Conservation (phyloP, 495 filamentous ascomycete species). For the Usnea hakonensis region DNA sequence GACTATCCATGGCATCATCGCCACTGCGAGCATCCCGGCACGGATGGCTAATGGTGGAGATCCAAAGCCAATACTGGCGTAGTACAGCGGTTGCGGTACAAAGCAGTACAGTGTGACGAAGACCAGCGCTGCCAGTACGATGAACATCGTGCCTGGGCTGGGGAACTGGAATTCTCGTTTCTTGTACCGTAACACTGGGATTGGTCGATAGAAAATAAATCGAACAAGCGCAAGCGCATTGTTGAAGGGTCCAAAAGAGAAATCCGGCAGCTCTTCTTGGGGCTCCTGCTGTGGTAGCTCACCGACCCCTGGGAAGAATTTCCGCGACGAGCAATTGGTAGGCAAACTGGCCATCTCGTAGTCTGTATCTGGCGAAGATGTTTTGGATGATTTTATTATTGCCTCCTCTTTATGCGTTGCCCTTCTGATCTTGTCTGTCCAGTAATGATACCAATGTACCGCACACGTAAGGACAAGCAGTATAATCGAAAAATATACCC, state of each 20-base stretch:
- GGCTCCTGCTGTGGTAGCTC: slow-evolving; percentile 38
- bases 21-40: slow-evolving; percentile 86
- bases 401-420: slow-evolving; percentile 72
- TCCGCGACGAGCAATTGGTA: slow-evolving; percentile 56
- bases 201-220: slow-evolving; percentile 78
- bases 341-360: slow-evolving; percentile 60
- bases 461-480: slow-evolving; percentile 54
- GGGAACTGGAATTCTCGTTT: slow-evolving; percentile 62
- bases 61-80: slow-evolving; percentile 70
- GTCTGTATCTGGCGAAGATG: slow-evolving; percentile 54
- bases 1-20: slow-evolving; percentile 90
- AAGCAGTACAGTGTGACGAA: slow-evolving; percentile 79
- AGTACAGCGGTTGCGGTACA: slow-evolving; percentile 76
- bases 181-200: slow-evolving; percentile 60
- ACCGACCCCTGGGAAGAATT: slow-evolving; percentile 63
- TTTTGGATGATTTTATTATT: slow-evolving; percentile 41
- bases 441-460: slow-evolving; percentile 71
- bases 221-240: slow-evolving; percentile 67
- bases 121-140: slow-evolving; percentile 54
- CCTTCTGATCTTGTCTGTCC: slow-evolving; percentile 80
- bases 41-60: slow-evolving; percentile 87
- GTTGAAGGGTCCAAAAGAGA: slow-evolving; percentile 63
- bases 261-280: slow-evolving; percentile 58
- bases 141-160: slow-evolving; percentile 58
- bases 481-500: slow-evolving; percentile 76